A percentile compares a stretch with the other conserved stretches of the same genome.
Evolutionary conservation across 441 rosid genomes (phyloP).

Genomic region (Cnidoscolus chayamansa): DNA sequence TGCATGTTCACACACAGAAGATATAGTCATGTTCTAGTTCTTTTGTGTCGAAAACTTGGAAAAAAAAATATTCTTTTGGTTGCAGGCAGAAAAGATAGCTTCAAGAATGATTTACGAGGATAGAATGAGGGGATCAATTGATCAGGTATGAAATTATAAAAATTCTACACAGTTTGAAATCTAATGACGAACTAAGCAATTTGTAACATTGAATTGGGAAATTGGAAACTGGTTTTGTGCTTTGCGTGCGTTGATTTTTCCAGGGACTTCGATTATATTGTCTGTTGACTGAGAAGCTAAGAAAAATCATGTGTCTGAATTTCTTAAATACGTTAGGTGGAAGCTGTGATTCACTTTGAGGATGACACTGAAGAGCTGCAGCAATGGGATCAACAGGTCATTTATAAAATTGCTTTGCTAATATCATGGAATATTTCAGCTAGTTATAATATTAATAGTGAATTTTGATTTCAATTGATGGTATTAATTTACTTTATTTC

Average conservation of each 20-base stretch:
- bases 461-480: too few relatives aligned
- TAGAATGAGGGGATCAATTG: conserved; percentile 98
- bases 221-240: not conserved
- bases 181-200: not conserved
- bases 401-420: not conserved
- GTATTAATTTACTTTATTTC: not conserved
- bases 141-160: conserved; percentile 56
- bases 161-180: not conserved
- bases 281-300: too few relatives aligned
- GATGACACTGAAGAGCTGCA: conserved; percentile 94
- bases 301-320: not conserved
- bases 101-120: conserved; percentile 96
- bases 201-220: not conserved
- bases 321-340: conserved; percentile 51
- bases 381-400: conserved; percentile 99
- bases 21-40: not conserved
- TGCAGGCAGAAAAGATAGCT: conserved; percentile 98
- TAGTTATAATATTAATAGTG: not conserved
- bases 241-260: not conserved
- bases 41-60: not conserved
- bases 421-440: not conserved
- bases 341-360: conserved; percentile 95
- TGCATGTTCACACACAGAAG: not conserved
- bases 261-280: not conserved
- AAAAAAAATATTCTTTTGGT: not conserved